Evolutionary conservation across 768 basidiomycete genomes (phyloP).

Genomic region (Mycena maculata): DNA sequence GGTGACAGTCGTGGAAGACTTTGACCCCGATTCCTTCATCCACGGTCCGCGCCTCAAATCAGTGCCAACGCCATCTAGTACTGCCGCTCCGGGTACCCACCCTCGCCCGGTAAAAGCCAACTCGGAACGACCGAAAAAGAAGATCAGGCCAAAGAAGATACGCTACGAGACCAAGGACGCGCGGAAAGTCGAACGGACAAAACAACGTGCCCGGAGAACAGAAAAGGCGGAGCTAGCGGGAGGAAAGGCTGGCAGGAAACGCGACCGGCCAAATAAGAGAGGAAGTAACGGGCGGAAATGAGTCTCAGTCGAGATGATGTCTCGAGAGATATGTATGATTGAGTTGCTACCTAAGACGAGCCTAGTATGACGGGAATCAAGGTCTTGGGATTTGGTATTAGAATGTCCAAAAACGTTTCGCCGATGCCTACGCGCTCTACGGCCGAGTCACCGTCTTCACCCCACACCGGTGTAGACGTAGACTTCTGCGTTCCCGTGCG

Average conservation of each 20-base stretch:
- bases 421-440: too few species aligned
- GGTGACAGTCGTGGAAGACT: conserved; percentile 92
- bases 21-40: conserved; percentile 76
- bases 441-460: too few species aligned
- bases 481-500: too few species aligned
- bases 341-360: too few species aligned
- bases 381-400: too few species aligned
- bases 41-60: conserved; percentile 47
- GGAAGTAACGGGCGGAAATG: conserved; percentile 31
- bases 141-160: conserved; percentile 55
- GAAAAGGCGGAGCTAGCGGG: conserved; percentile 82
- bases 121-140: conserved; percentile 34
- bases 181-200: conserved; percentile 68
- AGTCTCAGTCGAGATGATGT: too few species aligned
- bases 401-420: too few species aligned
- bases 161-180: conserved; percentile 80
- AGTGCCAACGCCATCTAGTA: conserved; percentile 22
- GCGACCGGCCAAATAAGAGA: conserved; percentile 22
- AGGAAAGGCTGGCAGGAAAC: conserved; percentile 66
- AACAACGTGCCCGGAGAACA: conserved; percentile 71
- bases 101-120: conserved; percentile 31
- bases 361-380: too few species aligned
- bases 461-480: too few species aligned
- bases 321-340: too few species aligned
- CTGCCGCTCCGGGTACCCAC: conserved; percentile 34